Base-by-base conservation (phyloP, 2,329 filamentous ascomycete species). In the Neopestalotiopsis clavispora region DNA sequence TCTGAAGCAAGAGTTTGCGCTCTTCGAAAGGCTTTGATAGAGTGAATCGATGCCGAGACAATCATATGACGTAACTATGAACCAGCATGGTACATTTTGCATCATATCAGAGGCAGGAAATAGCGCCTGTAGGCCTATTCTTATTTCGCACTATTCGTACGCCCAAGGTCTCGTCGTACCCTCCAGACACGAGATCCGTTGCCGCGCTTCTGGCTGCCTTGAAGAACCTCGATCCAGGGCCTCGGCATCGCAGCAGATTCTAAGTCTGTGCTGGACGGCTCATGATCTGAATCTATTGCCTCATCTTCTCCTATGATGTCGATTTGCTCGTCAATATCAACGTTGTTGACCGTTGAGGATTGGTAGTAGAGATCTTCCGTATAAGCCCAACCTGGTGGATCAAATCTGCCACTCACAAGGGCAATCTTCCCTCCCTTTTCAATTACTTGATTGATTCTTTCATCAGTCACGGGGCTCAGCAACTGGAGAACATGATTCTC, bases 321-420 rank as follows among this genome's bases (percentile, higher is more conserved):
- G 38, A 78, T 71, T 12, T 68, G 67, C 20, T 74, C 71, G 4
- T 78, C 74, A 1, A 67, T 65, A 14, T 73, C 75, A 5, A 75
- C 72, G 20, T 52, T 69, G 20, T 71, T 76, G 77, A 40, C 32
- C 4, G 4, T 58, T 13, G 30, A 72, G 20, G 69, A 34, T 28
- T 68, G 45, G 30, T 78, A 73, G 71, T 89, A 85, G 17, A 90
- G 72, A 45, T 91, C 87, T 75, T 93, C 91, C 0, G 88, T 87
- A 70, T 92, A 92, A 1, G 90, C 89, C 91, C 91, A 94, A 3
- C 84, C 89, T 0, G 91, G 90, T 1, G 87, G 81, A 74, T 94
- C 92, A 67, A 92, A 88, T 72, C 87, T 90, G 2, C 92, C 92
- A 67, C 90, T 86, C 0, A 94, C 85, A 3, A 94, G 82, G 3